Base-by-base conservation (phyloP, 768 basidiomycete genomes). In the Xerocomus potaroensis region DNA sequence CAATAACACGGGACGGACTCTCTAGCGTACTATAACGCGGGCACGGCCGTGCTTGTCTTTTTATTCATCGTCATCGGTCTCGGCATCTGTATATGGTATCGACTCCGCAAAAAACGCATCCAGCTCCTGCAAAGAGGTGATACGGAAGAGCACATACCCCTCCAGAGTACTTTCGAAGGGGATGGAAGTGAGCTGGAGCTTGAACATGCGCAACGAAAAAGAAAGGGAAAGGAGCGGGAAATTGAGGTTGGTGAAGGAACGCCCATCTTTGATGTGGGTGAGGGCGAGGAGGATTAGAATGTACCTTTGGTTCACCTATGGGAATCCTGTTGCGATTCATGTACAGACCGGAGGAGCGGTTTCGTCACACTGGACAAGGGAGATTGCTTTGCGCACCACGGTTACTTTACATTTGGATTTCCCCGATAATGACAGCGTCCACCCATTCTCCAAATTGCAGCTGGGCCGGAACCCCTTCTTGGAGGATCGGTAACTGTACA, bases 1-100 rank as follows among this genome's bases (percentile, higher is more conserved):
- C 27, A 27, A 38, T 44, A 37, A 46, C 51, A 18, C 44, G 29
- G 16, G 33, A 31, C 11, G 27, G 21, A n/a, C 11, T 43, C 24
- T 8, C 33, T 44, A 91, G 93, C 91, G n/a, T 94, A 93, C 64
- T 96, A 94, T 64, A 95, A 95, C 50, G 87, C 91, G 27, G 91
- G 90, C 10, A 92, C 91, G 0, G 88, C 86, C 1, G 83, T 86
- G 3, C 70, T 93, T n/a, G 82, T 95, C 19, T 75, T 97, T 32
- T 60, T 94, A 3, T 66, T 96, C 44, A 76, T 94, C 47, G 72
- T 79, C 29, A 59, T 80, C 16, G 75, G 74, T 14, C 78, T 93
- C 43, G 89, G 81, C 0, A 66, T 77, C 9, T 91, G 87, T 66
- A 71, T 95, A 46, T 97, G 87, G 83, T 89, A 80, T 68, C 83